Evolutionary conservation across 805 yeast genomes (phyloP).

Genomic region (Saccharomycopsis synnaedendra): DNA sequence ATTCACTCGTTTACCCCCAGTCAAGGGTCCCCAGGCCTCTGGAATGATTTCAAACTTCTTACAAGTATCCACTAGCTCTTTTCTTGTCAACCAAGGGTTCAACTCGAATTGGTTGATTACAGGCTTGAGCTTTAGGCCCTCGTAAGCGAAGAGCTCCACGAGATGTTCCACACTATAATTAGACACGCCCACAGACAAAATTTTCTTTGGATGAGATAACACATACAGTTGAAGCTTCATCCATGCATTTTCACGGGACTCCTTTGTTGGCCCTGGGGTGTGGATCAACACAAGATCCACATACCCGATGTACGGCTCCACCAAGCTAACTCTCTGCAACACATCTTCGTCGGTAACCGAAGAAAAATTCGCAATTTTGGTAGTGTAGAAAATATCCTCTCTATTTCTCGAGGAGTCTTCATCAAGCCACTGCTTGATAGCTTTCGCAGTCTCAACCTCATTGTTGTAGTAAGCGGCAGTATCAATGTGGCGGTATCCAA

Average conservation of each 20-base stretch:
- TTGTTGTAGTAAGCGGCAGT: slow-evolving; percentile 56
- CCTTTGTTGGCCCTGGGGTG: slow-evolving; percentile 40
- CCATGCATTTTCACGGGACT: slow-evolving; percentile 46
- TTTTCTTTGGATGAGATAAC: slow-evolving; percentile 35
- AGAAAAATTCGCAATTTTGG: slow-evolving; percentile 46
- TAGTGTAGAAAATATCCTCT: slow-evolving; percentile 47
- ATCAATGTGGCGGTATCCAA: slow-evolving; percentile 68
- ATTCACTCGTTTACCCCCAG: slow-evolving; percentile 36
- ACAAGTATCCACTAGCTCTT: slow-evolving; percentile 32
- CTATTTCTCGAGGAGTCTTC: slow-evolving; percentile 25
- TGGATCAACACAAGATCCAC: slow-evolving; percentile 64
- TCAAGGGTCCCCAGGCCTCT: slow-evolving; percentile 59
- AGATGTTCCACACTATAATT: slow-evolving; percentile 53
- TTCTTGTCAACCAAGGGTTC: slow-evolving; percentile 38
- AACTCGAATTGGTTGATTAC: slow-evolving; percentile 43
- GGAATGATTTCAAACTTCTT: slow-evolving; percentile 33
- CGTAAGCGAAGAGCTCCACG: slow-evolving; percentile 39
- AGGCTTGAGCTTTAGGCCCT: slow-evolving; percentile 40
- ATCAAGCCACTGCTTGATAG: slow-evolving; percentile 40
- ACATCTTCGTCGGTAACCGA: slow-evolving; percentile 20
- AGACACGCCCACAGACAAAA: slow-evolving; percentile 66
- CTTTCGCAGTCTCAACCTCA: slow-evolving; percentile 49
- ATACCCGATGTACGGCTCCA: slow-evolving; percentile 31
- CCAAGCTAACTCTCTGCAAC: slow-evolving; percentile 28
- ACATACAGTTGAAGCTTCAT: slow-evolving; percentile 59